phyloP scores from a whole-genome alignment of 1,139 yeast genomes.

The Wickerhamomyces sp. region DNA sequence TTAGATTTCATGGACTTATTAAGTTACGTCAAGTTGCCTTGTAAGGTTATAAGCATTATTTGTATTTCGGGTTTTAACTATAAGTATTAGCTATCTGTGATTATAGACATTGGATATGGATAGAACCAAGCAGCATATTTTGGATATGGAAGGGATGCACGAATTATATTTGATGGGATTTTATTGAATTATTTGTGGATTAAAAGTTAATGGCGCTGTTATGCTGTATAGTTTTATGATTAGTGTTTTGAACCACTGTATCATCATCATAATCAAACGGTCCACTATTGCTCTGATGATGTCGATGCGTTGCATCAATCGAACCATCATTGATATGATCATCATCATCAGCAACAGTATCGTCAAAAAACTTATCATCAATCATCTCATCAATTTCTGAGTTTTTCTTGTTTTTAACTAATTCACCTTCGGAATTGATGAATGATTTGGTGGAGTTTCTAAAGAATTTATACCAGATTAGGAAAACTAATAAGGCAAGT shows the following conservation, averaged over 20 bases:
- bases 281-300: not conserved
- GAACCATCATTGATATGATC: not conserved
- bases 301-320: too few species aligned
- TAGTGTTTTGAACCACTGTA: conserved; percentile 8
- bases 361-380: conserved; percentile 23
- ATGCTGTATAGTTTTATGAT: conserved; percentile 3
- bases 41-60: too few species aligned
- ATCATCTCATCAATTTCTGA: conserved; percentile 19
- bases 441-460: conserved; percentile 27
- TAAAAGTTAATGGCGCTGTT: conserved; percentile 18
- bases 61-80: too few species aligned
- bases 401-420: conserved; percentile 22
- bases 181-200: not conserved
- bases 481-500: conserved; percentile 15
- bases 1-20: too few species aligned
- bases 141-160: too few species aligned
- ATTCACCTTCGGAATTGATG: conserved; percentile 36
- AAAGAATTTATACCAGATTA: conserved; percentile 25
- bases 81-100: too few species aligned
- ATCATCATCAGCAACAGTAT: conserved; percentile 18
- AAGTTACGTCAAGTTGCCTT: too few species aligned
- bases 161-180: not conserved
- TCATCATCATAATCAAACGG: conserved; percentile 9
- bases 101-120: too few species aligned
- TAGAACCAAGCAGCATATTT: too few species aligned